A percentile compares a stretch with the other conserved stretches of the same genome.
Conservation (phyloP, 1,139 yeast species). For the Taphrina wiesneri region DNA sequence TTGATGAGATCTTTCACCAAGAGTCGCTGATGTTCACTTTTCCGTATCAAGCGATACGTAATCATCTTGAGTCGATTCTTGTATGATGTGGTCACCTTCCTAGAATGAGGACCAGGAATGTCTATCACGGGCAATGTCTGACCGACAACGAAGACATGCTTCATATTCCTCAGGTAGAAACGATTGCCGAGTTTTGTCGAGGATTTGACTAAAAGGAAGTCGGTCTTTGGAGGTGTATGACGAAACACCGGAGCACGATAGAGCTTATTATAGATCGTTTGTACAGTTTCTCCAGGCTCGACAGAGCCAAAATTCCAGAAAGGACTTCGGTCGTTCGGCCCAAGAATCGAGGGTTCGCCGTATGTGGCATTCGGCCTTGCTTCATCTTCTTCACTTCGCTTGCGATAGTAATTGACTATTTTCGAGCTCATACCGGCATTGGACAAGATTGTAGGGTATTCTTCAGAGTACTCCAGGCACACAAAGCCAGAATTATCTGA, state of each 20-base stretch:
- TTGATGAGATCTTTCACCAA: constrained; percentile 83
- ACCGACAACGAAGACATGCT: constrained; percentile 81
- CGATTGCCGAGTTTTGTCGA: constrained; percentile 55
- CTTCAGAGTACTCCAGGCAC: constrained; percentile 87
- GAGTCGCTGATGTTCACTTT: constrained; percentile 70
- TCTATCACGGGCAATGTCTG: constrained; percentile 91
- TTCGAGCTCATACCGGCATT: constrained; percentile 97
- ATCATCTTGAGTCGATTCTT: constrained; percentile 91
- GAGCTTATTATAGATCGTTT: constrained; percentile 89
- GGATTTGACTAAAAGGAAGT: constrained; percentile 76
- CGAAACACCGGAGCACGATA: constrained; percentile 88
- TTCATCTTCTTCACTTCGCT: constrained; percentile 75
- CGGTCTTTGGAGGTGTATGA: constrained; percentile 77
- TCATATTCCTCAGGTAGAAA: constrained; percentile 63
- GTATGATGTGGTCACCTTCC: constrained; percentile 91
- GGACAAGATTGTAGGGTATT: constrained; percentile 76
- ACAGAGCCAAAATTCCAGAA: constrained; percentile 99
- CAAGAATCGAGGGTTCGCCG: constrained; percentile 95
- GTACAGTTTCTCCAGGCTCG: constrained; percentile 90
- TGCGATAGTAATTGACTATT: constrained; percentile 87
- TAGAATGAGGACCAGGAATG: constrained; percentile 95
- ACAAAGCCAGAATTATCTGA: constrained; percentile 81
- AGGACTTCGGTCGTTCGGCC: constrained; percentile 93
- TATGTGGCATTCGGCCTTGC: constrained; percentile 82
- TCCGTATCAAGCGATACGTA: constrained; percentile 82